Conservation (phyloP, 2,329 filamentous ascomycete genomes). For the Xylariaceae sp. region DNA sequence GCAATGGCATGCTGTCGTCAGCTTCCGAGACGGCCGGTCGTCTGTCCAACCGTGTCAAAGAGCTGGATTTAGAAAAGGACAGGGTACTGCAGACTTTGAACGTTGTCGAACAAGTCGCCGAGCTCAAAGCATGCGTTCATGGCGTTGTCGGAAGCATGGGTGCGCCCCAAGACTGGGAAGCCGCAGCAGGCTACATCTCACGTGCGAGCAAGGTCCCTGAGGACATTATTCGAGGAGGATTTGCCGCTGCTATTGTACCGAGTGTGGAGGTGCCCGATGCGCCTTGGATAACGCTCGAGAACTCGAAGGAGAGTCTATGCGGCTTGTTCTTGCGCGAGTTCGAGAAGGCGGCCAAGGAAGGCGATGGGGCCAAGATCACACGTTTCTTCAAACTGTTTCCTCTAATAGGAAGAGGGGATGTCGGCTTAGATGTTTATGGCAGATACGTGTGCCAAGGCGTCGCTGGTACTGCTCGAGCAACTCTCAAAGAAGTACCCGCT, state of each 20-base stretch:
- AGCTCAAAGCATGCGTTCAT: constrained; percentile 93
- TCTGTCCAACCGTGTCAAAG: constrained; percentile 80
- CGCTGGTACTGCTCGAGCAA: constrained; percentile 72
- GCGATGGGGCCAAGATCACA: constrained; percentile 84
- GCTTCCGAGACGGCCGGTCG: constrained; percentile 80
- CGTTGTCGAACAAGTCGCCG: constrained; percentile 92
- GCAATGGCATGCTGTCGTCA: constrained; percentile 83
- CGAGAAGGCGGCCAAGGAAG: constrained; percentile 80
- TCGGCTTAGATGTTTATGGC: constrained; percentile 90
- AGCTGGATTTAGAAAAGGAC: constrained; percentile 84
- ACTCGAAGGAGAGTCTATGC: constrained; percentile 83
- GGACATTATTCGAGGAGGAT: constrained; percentile 73
- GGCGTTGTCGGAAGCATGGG: constrained; percentile 96
- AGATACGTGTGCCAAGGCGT: constrained; percentile 95
- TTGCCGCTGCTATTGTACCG: constrained; percentile 88
- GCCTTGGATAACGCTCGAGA: constrained; percentile 79
- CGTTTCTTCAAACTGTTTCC: constrained; percentile 98
- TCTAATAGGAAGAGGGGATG: constrained; percentile 80
- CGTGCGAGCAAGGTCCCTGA: constrained; percentile 76
- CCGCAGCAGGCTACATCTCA: constrained; percentile 82
- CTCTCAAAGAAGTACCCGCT: constrained; percentile 64
- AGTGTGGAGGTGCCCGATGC: constrained; percentile 93
- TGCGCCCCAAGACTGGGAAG: constrained; percentile 97
- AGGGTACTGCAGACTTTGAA: constrained; percentile 84
- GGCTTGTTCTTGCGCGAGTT: constrained; percentile 90